Base-by-base conservation (phyloP, 2,329 filamentous ascomycete species). In the Hypoxylon sp. region DNA sequence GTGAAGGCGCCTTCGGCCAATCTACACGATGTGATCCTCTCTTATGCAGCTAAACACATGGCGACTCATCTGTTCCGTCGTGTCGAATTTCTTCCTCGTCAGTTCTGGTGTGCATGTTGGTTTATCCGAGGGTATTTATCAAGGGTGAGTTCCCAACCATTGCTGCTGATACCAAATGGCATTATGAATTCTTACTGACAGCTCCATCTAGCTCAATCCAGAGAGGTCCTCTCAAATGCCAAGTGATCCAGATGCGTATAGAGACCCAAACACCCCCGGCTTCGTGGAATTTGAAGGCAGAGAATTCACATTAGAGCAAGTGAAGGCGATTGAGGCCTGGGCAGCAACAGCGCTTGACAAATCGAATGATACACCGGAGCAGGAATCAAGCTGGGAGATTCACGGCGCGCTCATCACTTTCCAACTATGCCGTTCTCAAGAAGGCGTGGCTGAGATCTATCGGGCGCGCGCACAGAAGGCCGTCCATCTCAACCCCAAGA, bases 311-410 rank as follows among this genome's bases (percentile, higher is more conserved):
- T 47, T 71, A 2, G 66, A 70, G 8, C 59, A 72, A 34, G 32
- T 76, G 6, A 57, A 67, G 1, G 63, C 65, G 54, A 73, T 76
- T 16, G 75, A 76, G 45, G 45, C 57, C 1, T 76, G 74, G 74
- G 72, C 71, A 6, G 65, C 52, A 5, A 27, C 53, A 34, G 64
- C 63, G 23, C 63, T 76, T 5, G 21, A 61, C 2, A 69, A 65
- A 12, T 30, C 58, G 11, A 67, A 72, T 11, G 65, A 72, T 14
- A 73, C 70, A 2, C 63, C 67, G 5, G 45, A 63, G 16, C 48
- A 65, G 4, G 47, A 74, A 32, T 75, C 74, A 5, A 71, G 69
- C 8, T 76, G 75, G 75, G 74, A 76, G 41, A 75, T 74, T 8
- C 74, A 75, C 32, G 72, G 73, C 14, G 72, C 74, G 5, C 68